Evolutionary conservation across 306 rosid genomes (phyloP), one percentile per base, ranked within the genome.

Genomic region (Cajanus cajan): DNA sequence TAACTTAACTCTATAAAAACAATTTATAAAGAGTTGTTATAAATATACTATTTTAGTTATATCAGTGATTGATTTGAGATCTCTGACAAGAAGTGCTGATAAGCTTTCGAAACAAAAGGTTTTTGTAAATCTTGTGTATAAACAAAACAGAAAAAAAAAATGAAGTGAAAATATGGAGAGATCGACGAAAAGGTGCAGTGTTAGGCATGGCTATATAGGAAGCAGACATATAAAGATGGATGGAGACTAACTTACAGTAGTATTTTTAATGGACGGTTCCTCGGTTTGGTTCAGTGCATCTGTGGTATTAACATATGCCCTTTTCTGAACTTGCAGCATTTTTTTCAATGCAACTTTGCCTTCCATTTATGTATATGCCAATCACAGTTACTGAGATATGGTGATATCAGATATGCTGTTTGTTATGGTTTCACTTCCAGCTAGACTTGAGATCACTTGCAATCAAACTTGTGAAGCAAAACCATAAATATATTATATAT

Each of bases 171-270:
- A 47, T n/a, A 34, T 61, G 31, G 65, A 2, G 1, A 43, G 68
- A 70, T n/a, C n/a, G n/a, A n/a, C n/a, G 75, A 57, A 9, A 50
- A 62, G 44, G 14, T 12, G 59, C 52, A 73, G 52, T 57, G 4
- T 4, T 9, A 58, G 7, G 40, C 1, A 10, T n/a, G n/a, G n/a
- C n/a, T n/a, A n/a, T n/a, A n/a, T n/a, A n/a, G 39, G 31, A 34
- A 22, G 10, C 8, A 73, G 19, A 6, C 7, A 37, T 22, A 33
- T 12, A 19, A 2, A 58, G 25, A 64, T 45, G 52, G 51, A 73
- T 59, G 48, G 11, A 69, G 77, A 55, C 22, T 4, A 55, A 45
- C 87, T 73, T 51, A 78, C 87, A 80, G 82, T 36, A 80, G 82
- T 36, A 45, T 44, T 71, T n/a, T 24, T 45, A 6, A 21, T 50